Evolutionary conservation across 805 yeast genomes (phyloP).

Genomic region (Suhomyces emberorum): DNA sequence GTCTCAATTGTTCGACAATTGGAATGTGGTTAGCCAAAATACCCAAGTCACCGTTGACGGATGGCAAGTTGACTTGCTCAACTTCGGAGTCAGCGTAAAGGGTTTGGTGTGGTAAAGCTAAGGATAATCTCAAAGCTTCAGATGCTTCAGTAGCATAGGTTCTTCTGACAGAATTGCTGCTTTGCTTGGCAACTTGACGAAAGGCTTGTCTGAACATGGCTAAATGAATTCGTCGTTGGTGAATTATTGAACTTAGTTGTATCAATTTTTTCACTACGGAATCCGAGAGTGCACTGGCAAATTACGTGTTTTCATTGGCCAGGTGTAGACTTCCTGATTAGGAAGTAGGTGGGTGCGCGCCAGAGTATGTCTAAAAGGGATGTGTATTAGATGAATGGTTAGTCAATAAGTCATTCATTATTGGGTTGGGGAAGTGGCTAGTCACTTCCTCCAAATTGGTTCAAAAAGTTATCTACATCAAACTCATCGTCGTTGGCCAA

Average conservation of each 20-base stretch:
- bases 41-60: slow-evolving; percentile 95
- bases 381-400: neutral
- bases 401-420: neutral
- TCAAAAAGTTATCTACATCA: slow-evolving; percentile 43
- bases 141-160: slow-evolving; percentile 84
- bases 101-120: slow-evolving; percentile 87
- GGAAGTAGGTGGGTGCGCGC: slow-evolving; percentile 14
- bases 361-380: neutral
- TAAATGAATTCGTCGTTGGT: neutral
- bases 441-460: slow-evolving; percentile 33
- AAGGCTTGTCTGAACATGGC: slow-evolving; percentile 61
- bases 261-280: slow-evolving; percentile 8
- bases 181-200: slow-evolving; percentile 58
- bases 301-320: slow-evolving; percentile 33
- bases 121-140: slow-evolving; percentile 78
- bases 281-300: slow-evolving; percentile 6
- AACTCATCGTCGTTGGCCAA: slow-evolving; percentile 36
- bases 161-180: slow-evolving; percentile 63
- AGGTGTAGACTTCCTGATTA: slow-evolving; percentile 23
- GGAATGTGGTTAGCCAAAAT: slow-evolving; percentile 97
- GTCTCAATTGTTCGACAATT: slow-evolving; percentile 89
- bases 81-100: slow-evolving; percentile 56
- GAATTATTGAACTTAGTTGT: neutral
- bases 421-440: too few species aligned
- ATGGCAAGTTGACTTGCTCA: slow-evolving; percentile 88